Conservation (phyloP, 2,329 filamentous ascomycete genomes). For the Paecilomyces fulvus region DNA sequence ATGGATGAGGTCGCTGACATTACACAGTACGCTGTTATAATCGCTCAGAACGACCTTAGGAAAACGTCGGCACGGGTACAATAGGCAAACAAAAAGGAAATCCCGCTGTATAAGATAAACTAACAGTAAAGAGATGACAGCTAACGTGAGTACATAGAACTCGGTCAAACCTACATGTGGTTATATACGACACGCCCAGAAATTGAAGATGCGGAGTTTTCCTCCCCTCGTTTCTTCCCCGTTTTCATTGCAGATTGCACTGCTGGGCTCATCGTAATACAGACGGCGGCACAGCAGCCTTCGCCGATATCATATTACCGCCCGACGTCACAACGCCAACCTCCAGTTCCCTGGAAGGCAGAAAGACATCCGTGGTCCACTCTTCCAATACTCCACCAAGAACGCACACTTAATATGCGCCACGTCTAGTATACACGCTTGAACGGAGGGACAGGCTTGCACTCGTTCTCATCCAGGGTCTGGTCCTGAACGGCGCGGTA, state of each 20-base stretch:
- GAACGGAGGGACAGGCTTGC: constrained; percentile 92
- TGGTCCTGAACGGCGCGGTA: constrained; percentile 76
- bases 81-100: constrained; percentile 15
- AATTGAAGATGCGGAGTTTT: constrained; percentile 18
- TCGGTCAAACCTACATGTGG: constrained; percentile 30
- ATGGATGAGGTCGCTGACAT: background rate
- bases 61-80: constrained; percentile 13
- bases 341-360: background rate
- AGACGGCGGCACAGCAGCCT: background rate
- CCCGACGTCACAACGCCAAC: background rate
- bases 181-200: constrained; percentile 29
- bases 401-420: background rate
- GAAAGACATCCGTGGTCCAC: background rate
- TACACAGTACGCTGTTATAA: background rate
- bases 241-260: background rate
- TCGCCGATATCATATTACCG: background rate
- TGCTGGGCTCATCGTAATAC: background rate
- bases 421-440: constrained; percentile 53
- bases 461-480: constrained; percentile 91
- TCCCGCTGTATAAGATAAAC: constrained; percentile 19
- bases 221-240: constrained; percentile 22
- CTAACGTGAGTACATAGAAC: constrained; percentile 24
- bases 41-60: background rate
- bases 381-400: background rate
- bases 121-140: constrained; percentile 15